Percentiles rank a stretch among this genome's conserved stretches.
Conservation (phyloP, 129 eudicot genomes). For the Gnaphalium uliginosum region DNA sequence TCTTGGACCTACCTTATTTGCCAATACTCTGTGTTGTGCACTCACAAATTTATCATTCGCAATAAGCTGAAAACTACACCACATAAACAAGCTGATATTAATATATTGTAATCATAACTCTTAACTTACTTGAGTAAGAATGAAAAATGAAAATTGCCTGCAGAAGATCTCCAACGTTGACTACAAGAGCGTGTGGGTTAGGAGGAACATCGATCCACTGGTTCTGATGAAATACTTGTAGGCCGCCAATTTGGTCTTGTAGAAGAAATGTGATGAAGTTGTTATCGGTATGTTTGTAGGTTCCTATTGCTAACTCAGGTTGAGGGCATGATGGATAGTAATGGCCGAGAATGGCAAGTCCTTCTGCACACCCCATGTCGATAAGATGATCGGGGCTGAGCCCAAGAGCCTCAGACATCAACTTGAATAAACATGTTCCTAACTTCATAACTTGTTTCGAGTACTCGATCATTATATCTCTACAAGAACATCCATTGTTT, state of each 20-base stretch:
- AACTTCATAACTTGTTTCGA: constrained; percentile 25
- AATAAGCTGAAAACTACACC: no score
- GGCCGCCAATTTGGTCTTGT: constrained; percentile 56
- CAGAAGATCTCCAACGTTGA: constrained; percentile 45
- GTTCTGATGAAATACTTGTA: constrained; percentile 39
- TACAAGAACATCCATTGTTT: background rate
- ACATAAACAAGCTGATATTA: no score
- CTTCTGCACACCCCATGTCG: constrained; percentile 33
- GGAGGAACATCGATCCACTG: constrained; percentile 54
- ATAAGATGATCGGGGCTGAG: constrained; percentile 25
- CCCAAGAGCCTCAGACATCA: constrained; percentile 44
- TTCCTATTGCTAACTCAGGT: constrained; percentile 37
- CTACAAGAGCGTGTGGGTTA: constrained; percentile 40
- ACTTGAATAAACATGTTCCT: constrained; percentile 23
- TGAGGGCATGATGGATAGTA: constrained; percentile 45
- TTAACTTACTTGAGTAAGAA: background rate
- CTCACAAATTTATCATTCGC: no score
- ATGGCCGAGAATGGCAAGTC: constrained; percentile 31
- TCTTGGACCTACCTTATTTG: no score
- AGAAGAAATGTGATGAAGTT: constrained; percentile 45
- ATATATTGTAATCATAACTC: no score
- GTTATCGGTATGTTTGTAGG: constrained; percentile 28
- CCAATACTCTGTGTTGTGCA: no score
- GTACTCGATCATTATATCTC: constrained; percentile 39
- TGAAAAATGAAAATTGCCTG: background rate